Percentiles rank a stretch among this genome's conserved stretches.
phyloP scores from a whole-genome alignment of 768 basidiomycete species.

The Chlorophyllum brunneum region DNA sequence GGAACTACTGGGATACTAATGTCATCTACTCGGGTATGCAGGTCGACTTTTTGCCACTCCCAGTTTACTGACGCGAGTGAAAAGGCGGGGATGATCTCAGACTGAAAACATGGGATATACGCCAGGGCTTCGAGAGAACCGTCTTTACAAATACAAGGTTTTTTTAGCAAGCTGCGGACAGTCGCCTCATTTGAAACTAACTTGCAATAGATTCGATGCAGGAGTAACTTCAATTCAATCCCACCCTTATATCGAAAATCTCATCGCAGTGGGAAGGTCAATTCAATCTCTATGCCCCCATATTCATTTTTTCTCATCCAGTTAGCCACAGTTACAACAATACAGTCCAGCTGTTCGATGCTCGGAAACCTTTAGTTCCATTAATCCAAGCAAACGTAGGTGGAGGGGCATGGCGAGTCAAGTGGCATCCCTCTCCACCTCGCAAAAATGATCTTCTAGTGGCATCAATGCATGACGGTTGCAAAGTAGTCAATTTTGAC shows the following conservation, averaged over 20 bases:
- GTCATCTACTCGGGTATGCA: conserved; percentile 88
- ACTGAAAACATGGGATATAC: conserved; percentile 88
- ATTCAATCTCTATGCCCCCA: conserved; percentile 11
- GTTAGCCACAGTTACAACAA: conserved; percentile 68
- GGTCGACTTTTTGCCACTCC: neutral
- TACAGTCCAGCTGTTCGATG: conserved; percentile 78
- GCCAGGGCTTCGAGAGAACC: conserved; percentile 56
- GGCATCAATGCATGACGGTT: conserved; percentile 98
- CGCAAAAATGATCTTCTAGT: conserved; percentile 75
- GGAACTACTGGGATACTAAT: conserved; percentile 82
- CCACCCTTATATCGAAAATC: conserved; percentile 73
- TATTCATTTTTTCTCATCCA: neutral
- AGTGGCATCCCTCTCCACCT: conserved; percentile 83
- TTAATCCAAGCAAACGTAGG: conserved; percentile 65
- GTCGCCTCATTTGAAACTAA: neutral
- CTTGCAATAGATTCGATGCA: conserved; percentile 74
- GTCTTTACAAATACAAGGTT: conserved; percentile 73
- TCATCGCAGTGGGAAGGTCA: conserved; percentile 90
- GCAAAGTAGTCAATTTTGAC: conserved; percentile 69
- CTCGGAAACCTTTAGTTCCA: conserved; percentile 58
- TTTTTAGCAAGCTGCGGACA: neutral
- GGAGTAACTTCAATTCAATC: conserved; percentile 90
- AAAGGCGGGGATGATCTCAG: conserved; percentile 95
- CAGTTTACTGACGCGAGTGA: neutral
- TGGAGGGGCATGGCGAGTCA: conserved; percentile 94